phyloP scores from a whole-genome alignment of 257 asterid genomes.

The Scutellaria galericulata region DNA sequence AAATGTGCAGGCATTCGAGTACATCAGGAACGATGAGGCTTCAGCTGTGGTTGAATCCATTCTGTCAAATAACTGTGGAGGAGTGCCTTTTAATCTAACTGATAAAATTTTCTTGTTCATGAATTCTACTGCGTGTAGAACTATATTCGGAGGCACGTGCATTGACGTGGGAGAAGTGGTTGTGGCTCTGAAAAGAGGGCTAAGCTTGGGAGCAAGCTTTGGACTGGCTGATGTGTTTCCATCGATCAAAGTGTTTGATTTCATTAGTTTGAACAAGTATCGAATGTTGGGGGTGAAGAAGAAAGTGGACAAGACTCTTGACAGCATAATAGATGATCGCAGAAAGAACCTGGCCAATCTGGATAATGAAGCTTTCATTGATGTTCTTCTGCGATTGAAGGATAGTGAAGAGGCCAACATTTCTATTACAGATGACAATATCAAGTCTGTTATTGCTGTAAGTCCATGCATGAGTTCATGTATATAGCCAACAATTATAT shows the following conservation, averaged over 20 bases:
- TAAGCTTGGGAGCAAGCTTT: neutral
- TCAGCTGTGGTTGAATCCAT: neutral
- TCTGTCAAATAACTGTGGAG: neutral
- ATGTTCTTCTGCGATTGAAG: conserved; percentile 26
- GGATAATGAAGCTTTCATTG: conserved; percentile 22
- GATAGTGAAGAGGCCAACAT: neutral
- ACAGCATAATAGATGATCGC: conserved; percentile 13
- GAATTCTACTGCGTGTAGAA: conserved; percentile 28
- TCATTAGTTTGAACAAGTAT: neutral
- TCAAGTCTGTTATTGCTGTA: conserved; percentile 31
- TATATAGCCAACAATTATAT: too few species aligned
- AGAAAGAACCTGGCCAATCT: neutral
- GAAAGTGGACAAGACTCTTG: conserved; percentile 11
- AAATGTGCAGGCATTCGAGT: conserved; percentile 23
- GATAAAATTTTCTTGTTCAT: neutral
- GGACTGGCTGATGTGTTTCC: conserved; percentile 40
- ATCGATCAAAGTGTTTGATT: conserved; percentile 21
- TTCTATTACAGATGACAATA: conserved; percentile 5
- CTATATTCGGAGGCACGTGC: conserved; percentile 28
- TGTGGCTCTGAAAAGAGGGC: neutral
- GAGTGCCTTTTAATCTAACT: conserved; percentile 19
- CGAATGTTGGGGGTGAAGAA: conserved; percentile 10
- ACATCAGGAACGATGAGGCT: conserved; percentile 27
- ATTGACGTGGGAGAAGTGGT: conserved; percentile 18
- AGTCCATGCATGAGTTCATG: neutral